Evolutionary conservation across 805 yeast genomes (phyloP).

Genomic region (Metschnikowia rubicola): DNA sequence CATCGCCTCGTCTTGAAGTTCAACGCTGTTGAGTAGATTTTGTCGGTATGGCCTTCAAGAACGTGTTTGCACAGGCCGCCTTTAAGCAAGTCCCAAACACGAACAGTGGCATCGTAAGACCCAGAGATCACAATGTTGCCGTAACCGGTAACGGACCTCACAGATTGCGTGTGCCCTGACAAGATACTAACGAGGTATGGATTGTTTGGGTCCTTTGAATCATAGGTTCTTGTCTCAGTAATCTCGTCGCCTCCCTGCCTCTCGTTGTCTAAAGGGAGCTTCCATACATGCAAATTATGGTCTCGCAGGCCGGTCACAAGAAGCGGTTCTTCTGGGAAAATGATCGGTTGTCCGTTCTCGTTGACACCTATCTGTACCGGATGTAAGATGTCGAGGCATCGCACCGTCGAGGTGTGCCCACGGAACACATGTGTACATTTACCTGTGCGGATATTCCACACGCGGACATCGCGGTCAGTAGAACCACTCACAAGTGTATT

Average conservation of each 20-base stretch:
- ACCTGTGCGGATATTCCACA: slow-evolving; percentile 87
- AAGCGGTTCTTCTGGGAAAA: slow-evolving; percentile 61
- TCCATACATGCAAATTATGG: slow-evolving; percentile 45
- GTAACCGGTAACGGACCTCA: slow-evolving; percentile 82
- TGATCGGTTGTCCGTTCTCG: slow-evolving; percentile 52
- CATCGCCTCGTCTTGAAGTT: slow-evolving; percentile 76
- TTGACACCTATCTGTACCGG: slow-evolving; percentile 64
- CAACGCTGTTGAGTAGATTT: slow-evolving; percentile 84
- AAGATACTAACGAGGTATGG: slow-evolving; percentile 19
- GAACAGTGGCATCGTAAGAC: slow-evolving; percentile 82
- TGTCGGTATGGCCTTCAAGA: slow-evolving; percentile 78
- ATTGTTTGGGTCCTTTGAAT: slow-evolving; percentile 30
- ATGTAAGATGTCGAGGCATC: slow-evolving; percentile 81
- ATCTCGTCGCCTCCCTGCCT: slow-evolving; percentile 32
- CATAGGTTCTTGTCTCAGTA: slow-evolving; percentile 33
- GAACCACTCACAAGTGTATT: slow-evolving; percentile 88
- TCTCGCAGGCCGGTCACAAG: slow-evolving; percentile 51
- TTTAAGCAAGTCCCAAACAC: slow-evolving; percentile 83
- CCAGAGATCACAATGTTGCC: slow-evolving; percentile 85
- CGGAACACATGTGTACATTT: slow-evolving; percentile 86
- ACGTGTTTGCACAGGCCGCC: slow-evolving; percentile 71
- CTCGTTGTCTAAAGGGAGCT: slow-evolving; percentile 52
- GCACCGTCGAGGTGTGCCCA: slow-evolving; percentile 90
- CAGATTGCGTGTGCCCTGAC: slow-evolving; percentile 66
- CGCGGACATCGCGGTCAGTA: slow-evolving; percentile 88